Base-by-base conservation (phyloP, 1,284 basidiomycete genomes). In the Kwoniella shivajii region DNA sequence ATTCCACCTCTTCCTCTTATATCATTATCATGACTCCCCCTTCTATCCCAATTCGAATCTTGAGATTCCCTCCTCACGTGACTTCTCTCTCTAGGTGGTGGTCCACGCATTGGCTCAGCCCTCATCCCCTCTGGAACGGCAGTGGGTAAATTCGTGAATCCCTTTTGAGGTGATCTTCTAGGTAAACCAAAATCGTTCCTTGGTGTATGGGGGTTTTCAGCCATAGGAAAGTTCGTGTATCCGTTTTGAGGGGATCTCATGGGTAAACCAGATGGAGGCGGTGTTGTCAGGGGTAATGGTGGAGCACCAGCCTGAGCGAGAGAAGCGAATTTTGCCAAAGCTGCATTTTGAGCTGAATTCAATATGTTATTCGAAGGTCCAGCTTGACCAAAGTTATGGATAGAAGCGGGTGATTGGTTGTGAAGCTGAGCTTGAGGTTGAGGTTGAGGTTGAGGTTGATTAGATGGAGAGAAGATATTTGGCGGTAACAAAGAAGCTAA, bases 341-440 rank as follows among this genome's bases (percentile, higher is more conserved):
- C 64, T 1, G 67, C 69, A 16, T 70, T 57, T 44, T 68, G 65
- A 13, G 56, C 49, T 1, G 33, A 60, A 55, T 50, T 74, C 64
- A 47, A 68, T 47, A 37, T 43, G 50, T 16, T 14, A 37, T 20
- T n/a, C 18, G 38, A 13, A 22, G 42, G 39, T 16, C 34, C 34
- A 27, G 22, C 47, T 29, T 38, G 31, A 26, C n/a, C 4, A 16
- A 6, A 14, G 41, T 16, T n/a, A 22, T 31, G 27, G 38, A 30
- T 38, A 27, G 6, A 37, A 20, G 6, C 18, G 27, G 6, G 6
- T 24, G 9, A 18, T 27, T 30, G 36, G n/a, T 27, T 30, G n/a
- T 39, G 37, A 5, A 20, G 27, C 36, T 39, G 29, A 29, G 49
- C 18, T 31, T 31, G 16, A 14, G 27, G 24, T 47, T 53, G 51